A percentile compares a stretch with the other conserved stretches of the same genome.
Conservation (phyloP, 257 asterid species). For the Cordia subcordata region DNA sequence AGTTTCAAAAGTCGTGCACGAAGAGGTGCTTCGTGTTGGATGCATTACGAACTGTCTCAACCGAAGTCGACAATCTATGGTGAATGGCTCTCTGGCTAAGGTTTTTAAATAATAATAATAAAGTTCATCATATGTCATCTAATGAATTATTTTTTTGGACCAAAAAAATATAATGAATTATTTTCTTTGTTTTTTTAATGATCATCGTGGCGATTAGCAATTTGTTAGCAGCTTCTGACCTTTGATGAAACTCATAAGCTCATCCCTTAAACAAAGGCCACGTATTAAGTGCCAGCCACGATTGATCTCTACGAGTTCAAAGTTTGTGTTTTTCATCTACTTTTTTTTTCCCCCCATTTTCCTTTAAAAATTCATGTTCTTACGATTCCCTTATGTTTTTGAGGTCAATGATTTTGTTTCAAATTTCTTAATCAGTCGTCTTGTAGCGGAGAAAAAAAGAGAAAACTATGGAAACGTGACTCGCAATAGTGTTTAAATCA, state of each 20-base stretch:
- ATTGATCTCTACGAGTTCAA: neutral
- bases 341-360: too few relatives aligned
- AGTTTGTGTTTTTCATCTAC: too few relatives aligned
- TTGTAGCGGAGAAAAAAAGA: too few relatives aligned
- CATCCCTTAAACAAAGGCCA: neutral
- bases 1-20: too few relatives aligned
- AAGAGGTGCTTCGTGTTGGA: slow-evolving; percentile 21
- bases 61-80: slow-evolving; percentile 10
- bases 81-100: slow-evolving; percentile 3
- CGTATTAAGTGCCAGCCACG: neutral
- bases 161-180: too few relatives aligned
- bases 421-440: too few relatives aligned
- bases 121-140: slow-evolving; percentile 7
- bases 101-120: neutral
- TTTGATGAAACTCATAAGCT: slow-evolving; percentile 1
- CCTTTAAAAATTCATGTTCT: too few relatives aligned
- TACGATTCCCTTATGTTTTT: too few relatives aligned
- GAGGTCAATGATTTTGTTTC: too few relatives aligned
- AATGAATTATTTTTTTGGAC: neutral
- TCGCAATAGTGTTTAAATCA: too few relatives aligned
- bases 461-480: too few relatives aligned
- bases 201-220: slow-evolving; percentile 18
- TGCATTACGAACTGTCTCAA: slow-evolving; percentile 24
- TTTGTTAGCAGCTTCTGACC: slow-evolving; percentile 13
- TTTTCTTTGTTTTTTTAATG: slow-evolving; percentile 8